Evolutionary conservation across 257 asterid species (phyloP).

Genomic region (Buddleja alternifolia): DNA sequence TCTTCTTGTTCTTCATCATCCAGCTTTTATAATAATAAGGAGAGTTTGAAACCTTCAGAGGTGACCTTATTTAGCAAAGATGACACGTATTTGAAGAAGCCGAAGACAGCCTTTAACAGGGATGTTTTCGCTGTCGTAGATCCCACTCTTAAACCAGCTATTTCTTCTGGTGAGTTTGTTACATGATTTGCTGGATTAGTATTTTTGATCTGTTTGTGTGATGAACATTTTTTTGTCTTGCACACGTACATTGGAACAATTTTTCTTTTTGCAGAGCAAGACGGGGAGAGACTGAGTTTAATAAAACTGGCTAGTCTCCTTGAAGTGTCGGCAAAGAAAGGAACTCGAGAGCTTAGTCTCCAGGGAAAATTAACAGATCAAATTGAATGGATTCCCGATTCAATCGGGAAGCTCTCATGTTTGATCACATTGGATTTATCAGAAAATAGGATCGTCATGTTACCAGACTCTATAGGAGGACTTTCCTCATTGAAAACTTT

Average conservation of each 20-base stretch:
- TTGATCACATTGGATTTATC: conserved; percentile 70
- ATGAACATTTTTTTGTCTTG: neutral
- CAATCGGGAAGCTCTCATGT: conserved; percentile 75
- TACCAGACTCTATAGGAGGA: conserved; percentile 67
- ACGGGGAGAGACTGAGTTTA: conserved; percentile 64
- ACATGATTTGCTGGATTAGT: neutral
- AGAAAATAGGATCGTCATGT: conserved; percentile 55
- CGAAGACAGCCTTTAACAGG: conserved; percentile 44
- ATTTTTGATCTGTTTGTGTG: neutral
- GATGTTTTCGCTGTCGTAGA: conserved; percentile 46
- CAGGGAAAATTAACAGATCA: conserved; percentile 67
- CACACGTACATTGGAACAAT: neutral
- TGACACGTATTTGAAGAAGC: conserved; percentile 49
- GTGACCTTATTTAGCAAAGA: conserved; percentile 30
- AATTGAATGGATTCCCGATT: conserved; percentile 90
- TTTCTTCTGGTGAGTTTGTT: conserved; percentile 46
- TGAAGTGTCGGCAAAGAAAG: conserved; percentile 75
- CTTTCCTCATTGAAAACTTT: conserved; percentile 60
- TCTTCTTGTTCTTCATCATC: conserved; percentile 29
- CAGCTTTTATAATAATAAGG: conserved; percentile 38
- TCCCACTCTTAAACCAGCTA: conserved; percentile 52
- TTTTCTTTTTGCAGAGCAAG: conserved; percentile 57
- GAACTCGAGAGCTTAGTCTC: conserved; percentile 62
- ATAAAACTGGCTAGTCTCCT: conserved; percentile 74
- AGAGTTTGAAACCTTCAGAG: conserved; percentile 37